Conservation (phyloP, 768 basidiomycete genomes). For the Hygrocybe punicea region DNA sequence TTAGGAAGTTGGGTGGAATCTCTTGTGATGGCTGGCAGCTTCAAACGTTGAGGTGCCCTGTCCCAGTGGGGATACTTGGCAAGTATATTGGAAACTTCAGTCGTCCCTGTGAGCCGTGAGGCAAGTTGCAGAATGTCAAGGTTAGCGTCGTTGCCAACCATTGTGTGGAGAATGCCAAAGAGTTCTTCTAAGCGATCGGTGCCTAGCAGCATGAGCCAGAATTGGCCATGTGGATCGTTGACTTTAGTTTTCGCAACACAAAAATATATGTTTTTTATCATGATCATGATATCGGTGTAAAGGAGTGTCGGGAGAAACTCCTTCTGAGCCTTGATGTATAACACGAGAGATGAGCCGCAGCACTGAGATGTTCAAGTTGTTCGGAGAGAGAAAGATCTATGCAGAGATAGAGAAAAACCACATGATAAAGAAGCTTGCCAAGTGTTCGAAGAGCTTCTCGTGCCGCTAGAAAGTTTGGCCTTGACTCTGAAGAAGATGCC, state of each 20-base stretch:
- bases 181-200: conserved; percentile 36
- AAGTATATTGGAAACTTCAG: conserved; percentile 36
- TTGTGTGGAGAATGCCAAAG: conserved; percentile 34
- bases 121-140: conserved; percentile 26
- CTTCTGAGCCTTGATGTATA: neutral
- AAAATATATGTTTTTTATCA: conserved; percentile 39
- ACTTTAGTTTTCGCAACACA: conserved; percentile 39
- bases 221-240: conserved; percentile 14
- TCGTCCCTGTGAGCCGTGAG: conserved; percentile 27
- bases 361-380: conserved; percentile 31
- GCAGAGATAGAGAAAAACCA: conserved; percentile 30
- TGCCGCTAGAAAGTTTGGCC: conserved; percentile 17
- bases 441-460: conserved; percentile 21
- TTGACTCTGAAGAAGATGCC: neutral
- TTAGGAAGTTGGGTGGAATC: conserved; percentile 21
- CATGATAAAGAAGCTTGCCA: conserved; percentile 21
- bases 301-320: conserved; percentile 26
- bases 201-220: conserved; percentile 38
- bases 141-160: conserved; percentile 26
- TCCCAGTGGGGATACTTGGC: conserved; percentile 40
- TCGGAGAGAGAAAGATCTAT: conserved; percentile 28
- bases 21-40: conserved; percentile 26
- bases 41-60: conserved; percentile 31
- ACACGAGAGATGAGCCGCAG: conserved; percentile 32
- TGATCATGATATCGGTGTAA: conserved; percentile 33